A percentile compares a stretch with the other conserved stretches of the same genome.
Conservation (phyloP, 2,329 filamentous ascomycete species). For the Huntiella bhutanensis region DNA sequence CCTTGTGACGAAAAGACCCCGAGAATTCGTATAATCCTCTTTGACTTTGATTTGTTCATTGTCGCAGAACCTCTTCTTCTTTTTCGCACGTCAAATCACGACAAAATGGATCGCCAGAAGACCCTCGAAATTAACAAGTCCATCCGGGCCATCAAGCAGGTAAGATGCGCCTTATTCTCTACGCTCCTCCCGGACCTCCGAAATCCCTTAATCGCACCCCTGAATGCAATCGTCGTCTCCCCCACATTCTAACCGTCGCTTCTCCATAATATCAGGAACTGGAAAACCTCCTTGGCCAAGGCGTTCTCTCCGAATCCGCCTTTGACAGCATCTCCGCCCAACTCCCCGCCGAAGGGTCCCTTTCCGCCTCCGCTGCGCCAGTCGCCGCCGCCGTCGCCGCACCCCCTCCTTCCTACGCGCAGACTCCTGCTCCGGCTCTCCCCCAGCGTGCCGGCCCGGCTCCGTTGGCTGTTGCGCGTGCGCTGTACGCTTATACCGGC, state of each 20-base stretch:
- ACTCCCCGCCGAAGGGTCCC: conserved; percentile 52
- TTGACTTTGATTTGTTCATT: no score
- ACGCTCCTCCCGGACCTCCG: background rate
- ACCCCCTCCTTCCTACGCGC: conserved; percentile 31
- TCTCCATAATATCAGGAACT: conserved; percentile 45
- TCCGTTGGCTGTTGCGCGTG: conserved; percentile 54
- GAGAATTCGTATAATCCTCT: no score
- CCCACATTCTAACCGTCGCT: background rate
- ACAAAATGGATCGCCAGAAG: conserved; percentile 29
- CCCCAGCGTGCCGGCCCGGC: conserved; percentile 24
- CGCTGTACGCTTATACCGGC: conserved; percentile 67
- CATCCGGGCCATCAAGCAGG: conserved; percentile 71
- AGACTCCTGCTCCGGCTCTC: conserved; percentile 26
- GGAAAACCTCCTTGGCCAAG: conserved; percentile 69
- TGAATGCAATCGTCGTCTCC: background rate
- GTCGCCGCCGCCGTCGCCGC: conserved; percentile 17
- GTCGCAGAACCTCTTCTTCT: no score
- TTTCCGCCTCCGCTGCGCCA: conserved; percentile 21
- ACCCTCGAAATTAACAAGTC: conserved; percentile 63
- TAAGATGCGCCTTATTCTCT: conserved; percentile 22
- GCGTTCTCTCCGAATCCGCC: conserved; percentile 54
- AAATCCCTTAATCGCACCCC: background rate
- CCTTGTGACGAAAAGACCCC: no score
- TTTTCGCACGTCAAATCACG: no score
- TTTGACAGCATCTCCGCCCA: conserved; percentile 57